Base-by-base conservation (phyloP, 306 rosid genomes). In the Vachellia collinsii region DNA sequence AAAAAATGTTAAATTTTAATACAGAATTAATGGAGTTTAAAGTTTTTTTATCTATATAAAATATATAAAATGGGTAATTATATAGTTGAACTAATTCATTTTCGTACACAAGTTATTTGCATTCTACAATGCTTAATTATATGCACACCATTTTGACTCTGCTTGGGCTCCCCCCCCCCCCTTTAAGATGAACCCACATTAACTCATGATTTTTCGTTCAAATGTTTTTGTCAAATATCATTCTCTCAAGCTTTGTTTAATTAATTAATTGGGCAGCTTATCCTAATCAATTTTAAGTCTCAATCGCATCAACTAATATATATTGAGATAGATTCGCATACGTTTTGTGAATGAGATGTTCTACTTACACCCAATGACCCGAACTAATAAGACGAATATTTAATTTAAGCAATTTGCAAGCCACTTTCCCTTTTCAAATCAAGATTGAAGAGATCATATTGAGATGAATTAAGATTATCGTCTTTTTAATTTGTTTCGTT, bases 261-360 rank as follows among this genome's bases (percentile, higher is more conserved):
- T 29, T 29, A 29, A 29, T 29, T 29, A 36, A 84, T 78, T 51
- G 68, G 46, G 64, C 36, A 22, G 56, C 59, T 79, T 75, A 85
- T 83, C 86, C 17, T 14, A 73, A 87, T 89, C 89, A 79, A 56
- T 20, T 8, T 16, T 7, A 17, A 53, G 77, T 82, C 75, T 83
- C 10, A 47, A 78, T 89, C 91, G 73, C 75, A 61, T 79, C 89
- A 80, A 67, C 1, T 29, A 29, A 20, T 41, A 43, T 54, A 70
- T 53, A 43, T 71, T 48, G 50, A 46, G 64, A 67, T 75, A 86
- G 81, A 75, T 74, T 61, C 77, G 71, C 44, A 50, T 81, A 29
- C 36, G 85, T 85, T 81, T 74, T 65, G 36, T 83, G 89, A 85
- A 79, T 81, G 72, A n/a, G 56, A 89, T 81, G 88, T 83, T 83